Conservation (phyloP, 2,329 filamentous ascomycete genomes). For the Colletotrichum agaves region DNA sequence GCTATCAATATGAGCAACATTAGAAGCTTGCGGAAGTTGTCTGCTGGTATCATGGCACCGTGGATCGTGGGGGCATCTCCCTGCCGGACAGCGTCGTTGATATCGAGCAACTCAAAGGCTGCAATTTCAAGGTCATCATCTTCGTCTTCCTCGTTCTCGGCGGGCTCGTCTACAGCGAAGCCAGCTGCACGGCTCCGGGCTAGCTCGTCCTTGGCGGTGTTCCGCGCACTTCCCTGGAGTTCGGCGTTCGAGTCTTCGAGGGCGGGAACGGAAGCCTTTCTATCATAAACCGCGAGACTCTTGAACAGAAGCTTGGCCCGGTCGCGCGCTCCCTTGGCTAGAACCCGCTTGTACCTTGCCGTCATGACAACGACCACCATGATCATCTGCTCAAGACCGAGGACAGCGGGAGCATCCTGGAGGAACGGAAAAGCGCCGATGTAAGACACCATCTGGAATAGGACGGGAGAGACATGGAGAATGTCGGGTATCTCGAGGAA, state of each 20-base stretch:
- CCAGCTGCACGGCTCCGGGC: constrained; percentile 46
- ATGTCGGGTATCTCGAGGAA: constrained; percentile 80
- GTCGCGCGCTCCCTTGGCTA: constrained; percentile 67
- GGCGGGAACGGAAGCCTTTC: constrained; percentile 55
- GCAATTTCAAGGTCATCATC: constrained; percentile 75
- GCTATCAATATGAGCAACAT: constrained; percentile 76
- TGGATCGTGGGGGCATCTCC: constrained; percentile 62
- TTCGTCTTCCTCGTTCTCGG: constrained; percentile 59
- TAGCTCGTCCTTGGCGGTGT: constrained; percentile 23
- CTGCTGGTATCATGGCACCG: constrained; percentile 76
- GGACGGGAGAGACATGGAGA: constrained; percentile 71
- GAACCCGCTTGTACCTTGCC: constrained; percentile 72
- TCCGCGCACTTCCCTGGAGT: not conserved
- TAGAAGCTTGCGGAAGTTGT: constrained; percentile 77
- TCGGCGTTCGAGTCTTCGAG: constrained; percentile 21
- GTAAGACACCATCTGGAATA: constrained; percentile 78
- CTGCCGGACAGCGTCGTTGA: constrained; percentile 68
- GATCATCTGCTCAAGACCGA: constrained; percentile 76
- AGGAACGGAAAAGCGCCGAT: constrained; percentile 80
- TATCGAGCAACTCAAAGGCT: constrained; percentile 75
- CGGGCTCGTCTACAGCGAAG: constrained; percentile 59
- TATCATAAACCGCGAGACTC: constrained; percentile 78
- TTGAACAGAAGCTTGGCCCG: constrained; percentile 75
- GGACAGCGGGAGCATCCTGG: constrained; percentile 74
- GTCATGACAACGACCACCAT: constrained; percentile 80